A percentile compares a stretch with the other conserved stretches of the same genome.
Evolutionary conservation across 108 stramenopile species (phyloP).

Genomic region (Asterionellopsis glacialis): DNA sequence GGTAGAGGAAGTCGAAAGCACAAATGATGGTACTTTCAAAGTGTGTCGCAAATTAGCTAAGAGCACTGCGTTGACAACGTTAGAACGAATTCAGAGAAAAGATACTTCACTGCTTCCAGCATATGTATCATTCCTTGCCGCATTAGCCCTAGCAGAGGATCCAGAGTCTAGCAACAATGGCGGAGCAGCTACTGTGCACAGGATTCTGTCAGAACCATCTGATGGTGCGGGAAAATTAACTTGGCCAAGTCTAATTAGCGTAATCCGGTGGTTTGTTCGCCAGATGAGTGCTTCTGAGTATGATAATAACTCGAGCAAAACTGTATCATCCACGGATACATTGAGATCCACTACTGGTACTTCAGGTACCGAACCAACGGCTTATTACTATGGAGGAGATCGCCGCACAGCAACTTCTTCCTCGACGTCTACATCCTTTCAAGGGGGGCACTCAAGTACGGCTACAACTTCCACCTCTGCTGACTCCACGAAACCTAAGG

Average conservation of each 20-base stretch:
- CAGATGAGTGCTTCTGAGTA: constrained; percentile 44
- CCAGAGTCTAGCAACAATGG: constrained; percentile 13
- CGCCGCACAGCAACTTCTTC: constrained; percentile 10
- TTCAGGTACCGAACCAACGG: constrained; percentile 21
- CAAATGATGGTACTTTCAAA: constrained; percentile 11
- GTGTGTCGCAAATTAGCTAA: constrained; percentile 23
- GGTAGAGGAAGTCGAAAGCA: constrained; percentile 2
- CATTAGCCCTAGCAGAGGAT: constrained; percentile 38
- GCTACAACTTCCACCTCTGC: constrained; percentile 14
- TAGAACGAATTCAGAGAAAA: constrained; percentile 38
- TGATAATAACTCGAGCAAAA: background rate
- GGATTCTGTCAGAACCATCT: constrained; percentile 28
- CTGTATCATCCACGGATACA: constrained; percentile 16
- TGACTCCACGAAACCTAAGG: constrained; percentile 33
- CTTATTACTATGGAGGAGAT: constrained; percentile 75
- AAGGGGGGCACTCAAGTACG: no score
- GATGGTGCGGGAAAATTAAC: background rate
- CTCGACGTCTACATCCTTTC: constrained; percentile 16
- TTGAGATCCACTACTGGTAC: constrained; percentile 4
- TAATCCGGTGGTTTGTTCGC: constrained; percentile 61
- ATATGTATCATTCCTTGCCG: constrained; percentile 66
- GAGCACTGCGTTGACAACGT: constrained; percentile 41
- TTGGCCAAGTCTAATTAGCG: constrained; percentile 38
- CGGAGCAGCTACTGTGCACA: constrained; percentile 50
- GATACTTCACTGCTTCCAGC: constrained; percentile 48